Percentiles rank a stretch among this genome's conserved stretches.
These are phyloP conservation scores for Quercus bicolor DNA, from an alignment of 306 rosid species.

Conservation along the genomic window DNA sequence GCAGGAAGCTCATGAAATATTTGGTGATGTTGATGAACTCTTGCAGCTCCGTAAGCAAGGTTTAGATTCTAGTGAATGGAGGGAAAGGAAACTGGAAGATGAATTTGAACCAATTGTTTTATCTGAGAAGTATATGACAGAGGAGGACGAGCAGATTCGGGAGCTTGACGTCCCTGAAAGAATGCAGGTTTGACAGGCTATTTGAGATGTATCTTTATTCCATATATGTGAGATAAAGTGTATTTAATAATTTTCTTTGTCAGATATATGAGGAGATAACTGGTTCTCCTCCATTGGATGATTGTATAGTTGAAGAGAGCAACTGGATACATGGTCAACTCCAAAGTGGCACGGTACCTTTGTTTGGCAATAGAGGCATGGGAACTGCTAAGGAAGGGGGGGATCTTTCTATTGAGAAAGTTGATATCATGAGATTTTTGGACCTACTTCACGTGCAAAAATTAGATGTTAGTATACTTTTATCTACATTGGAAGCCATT, in stretches of 20 bases:
- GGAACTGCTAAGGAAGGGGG: conserved; percentile 26
- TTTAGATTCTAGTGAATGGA: conserved; percentile 54
- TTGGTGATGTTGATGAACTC: conserved; percentile 88
- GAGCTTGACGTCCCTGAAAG: conserved; percentile 84
- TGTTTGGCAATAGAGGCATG: conserved; percentile 47
- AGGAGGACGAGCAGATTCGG: conserved; percentile 77
- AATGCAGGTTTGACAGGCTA: conserved; percentile 69
- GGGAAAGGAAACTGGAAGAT: conserved; percentile 79
- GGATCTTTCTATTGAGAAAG: conserved; percentile 48
- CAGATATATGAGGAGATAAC: conserved; percentile 83
- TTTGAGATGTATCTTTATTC: neutral
- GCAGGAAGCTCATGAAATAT: conserved; percentile 94
- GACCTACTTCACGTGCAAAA: conserved; percentile 86
- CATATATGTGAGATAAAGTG: conserved; percentile 1
- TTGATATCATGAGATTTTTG: conserved; percentile 76
- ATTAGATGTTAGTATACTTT: conserved; percentile 68
- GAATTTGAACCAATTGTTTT: conserved; percentile 89
- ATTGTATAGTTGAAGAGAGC: conserved; percentile 66
- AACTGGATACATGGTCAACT: conserved; percentile 72
- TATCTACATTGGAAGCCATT: neutral
- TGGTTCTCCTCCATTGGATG: conserved; percentile 64
- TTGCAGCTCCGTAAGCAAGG: conserved; percentile 55
- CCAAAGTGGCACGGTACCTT: conserved; percentile 51
- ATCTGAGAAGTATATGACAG: conserved; percentile 88
- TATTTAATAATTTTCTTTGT: conserved; percentile 5